phyloP scores from a whole-genome alignment of 2,329 filamentous ascomycete species.

The Cadophora sp. region DNA sequence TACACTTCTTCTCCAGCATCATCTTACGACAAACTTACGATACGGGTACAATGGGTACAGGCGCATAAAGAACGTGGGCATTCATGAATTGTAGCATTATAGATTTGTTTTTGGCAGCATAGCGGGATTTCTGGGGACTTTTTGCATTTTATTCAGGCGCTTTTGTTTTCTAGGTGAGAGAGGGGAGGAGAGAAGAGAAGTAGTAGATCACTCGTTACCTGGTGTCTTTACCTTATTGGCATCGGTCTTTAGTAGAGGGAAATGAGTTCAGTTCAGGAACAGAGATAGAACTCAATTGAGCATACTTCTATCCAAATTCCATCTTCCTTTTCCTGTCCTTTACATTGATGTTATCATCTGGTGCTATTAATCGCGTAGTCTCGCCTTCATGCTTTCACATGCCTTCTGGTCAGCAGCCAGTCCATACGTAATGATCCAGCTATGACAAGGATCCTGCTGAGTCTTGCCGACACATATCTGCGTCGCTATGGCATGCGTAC shows the following conservation, averaged over 20 bases:
- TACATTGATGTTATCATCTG: neutral
- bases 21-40: neutral
- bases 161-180: neutral
- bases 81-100: neutral
- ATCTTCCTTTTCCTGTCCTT: neutral
- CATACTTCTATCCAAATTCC: slow-evolving; percentile 10
- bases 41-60: neutral
- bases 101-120: slow-evolving; percentile 11
- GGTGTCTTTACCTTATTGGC: neutral
- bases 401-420: neutral
- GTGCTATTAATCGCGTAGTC: neutral
- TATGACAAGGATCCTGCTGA: neutral
- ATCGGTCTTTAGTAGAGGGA: neutral
- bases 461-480: neutral
- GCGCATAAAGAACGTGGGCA: neutral
- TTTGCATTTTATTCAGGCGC: slow-evolving; percentile 2
- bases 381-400: neutral
- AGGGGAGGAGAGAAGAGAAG: neutral
- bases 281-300: slow-evolving; percentile 15
- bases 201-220: slow-evolving; percentile 1
- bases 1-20: neutral
- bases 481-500: neutral
- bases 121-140: neutral
- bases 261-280: neutral
- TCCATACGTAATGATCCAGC: neutral